Percentiles rank a stretch among this genome's conserved stretches.
These are phyloP conservation scores for Capsicum rhomboideum DNA, from an alignment of 257 asterid species.

Conservation along the genomic window DNA sequence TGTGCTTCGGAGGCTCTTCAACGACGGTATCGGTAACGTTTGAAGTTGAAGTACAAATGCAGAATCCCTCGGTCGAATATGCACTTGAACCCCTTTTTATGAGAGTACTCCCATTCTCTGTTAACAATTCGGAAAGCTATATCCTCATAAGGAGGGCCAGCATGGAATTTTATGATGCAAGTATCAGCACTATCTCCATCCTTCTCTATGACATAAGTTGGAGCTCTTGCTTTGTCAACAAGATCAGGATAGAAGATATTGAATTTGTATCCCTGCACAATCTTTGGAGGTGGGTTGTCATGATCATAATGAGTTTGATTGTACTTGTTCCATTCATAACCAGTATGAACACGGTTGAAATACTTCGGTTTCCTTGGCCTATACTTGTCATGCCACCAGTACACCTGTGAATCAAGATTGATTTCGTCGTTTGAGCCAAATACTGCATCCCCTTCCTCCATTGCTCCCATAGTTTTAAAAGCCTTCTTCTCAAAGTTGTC, in stretches of 20 bases:
- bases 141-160: constrained; percentile 91
- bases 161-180: constrained; percentile 71
- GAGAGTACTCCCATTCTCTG: constrained; percentile 84
- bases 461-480: constrained; percentile 78
- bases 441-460: constrained; percentile 91
- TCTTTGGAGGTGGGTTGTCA: constrained; percentile 83
- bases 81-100: constrained; percentile 79
- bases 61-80: constrained; percentile 78
- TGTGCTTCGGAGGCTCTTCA: constrained; percentile 20
- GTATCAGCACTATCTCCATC: constrained; percentile 78
- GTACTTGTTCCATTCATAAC: constrained; percentile 84
- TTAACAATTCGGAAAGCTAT: constrained; percentile 75
- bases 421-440: constrained; percentile 83
- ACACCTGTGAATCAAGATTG: constrained; percentile 65
- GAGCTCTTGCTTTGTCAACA: constrained; percentile 70
- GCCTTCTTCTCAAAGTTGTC: constrained; percentile 73
- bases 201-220: constrained; percentile 58
- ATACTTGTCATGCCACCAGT: constrained; percentile 92
- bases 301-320: constrained; percentile 85
- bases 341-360: constrained; percentile 83
- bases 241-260: constrained; percentile 84
- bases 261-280: constrained; percentile 86
- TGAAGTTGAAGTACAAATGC: constrained; percentile 79
- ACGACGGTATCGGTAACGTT: constrained; percentile 71
- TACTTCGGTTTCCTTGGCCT: constrained; percentile 84